A percentile compares a stretch with the other conserved stretches of the same genome.
These are phyloP conservation scores for Tetrapyrgos nigripes DNA, from an alignment of 1,284 basidiomycete genomes.

Conservation along the genomic window DNA sequence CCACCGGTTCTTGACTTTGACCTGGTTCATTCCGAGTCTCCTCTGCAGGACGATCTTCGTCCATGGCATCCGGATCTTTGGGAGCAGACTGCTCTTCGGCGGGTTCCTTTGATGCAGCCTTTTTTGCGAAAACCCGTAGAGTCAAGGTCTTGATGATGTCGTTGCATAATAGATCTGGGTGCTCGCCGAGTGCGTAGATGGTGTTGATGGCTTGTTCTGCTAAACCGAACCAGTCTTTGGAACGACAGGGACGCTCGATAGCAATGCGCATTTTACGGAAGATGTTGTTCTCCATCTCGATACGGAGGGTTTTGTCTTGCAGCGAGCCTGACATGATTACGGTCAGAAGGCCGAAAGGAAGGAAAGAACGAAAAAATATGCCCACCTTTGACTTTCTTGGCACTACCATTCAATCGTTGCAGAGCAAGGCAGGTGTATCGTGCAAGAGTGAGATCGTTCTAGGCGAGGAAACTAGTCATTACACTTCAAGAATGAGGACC, in stretches of 20 bases:
- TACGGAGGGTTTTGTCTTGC: slow-evolving; percentile 84
- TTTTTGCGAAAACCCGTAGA: slow-evolving; percentile 66
- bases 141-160: slow-evolving; percentile 87
- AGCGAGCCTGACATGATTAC: slow-evolving; percentile 74
- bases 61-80: slow-evolving; percentile 57
- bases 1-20: slow-evolving; percentile 10
- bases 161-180: slow-evolving; percentile 89
- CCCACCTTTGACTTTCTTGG: slow-evolving; percentile 95
- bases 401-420: slow-evolving; percentile 91
- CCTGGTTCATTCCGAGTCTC: slow-evolving; percentile 17
- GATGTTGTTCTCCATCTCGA: slow-evolving; percentile 89
- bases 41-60: slow-evolving; percentile 47
- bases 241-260: slow-evolving; percentile 78
- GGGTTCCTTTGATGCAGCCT: slow-evolving; percentile 23
- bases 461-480: not conserved
- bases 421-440: slow-evolving; percentile 95
- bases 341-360: not conserved
- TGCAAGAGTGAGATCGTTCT: slow-evolving; percentile 86
- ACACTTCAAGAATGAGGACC: too few relatives aligned
- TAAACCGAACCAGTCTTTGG: slow-evolving; percentile 95
- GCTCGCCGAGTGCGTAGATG: slow-evolving; percentile 92
- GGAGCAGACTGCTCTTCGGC: slow-evolving; percentile 28
- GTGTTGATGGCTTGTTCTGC: slow-evolving; percentile 98
- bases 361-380: not conserved
- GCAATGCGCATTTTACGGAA: slow-evolving; percentile 85